A percentile compares a stretch with the other conserved stretches of the same genome.
phyloP scores from a whole-genome alignment of 2,329 filamentous ascomycete genomes.

The Calonectria pseudoreteaudii region DNA sequence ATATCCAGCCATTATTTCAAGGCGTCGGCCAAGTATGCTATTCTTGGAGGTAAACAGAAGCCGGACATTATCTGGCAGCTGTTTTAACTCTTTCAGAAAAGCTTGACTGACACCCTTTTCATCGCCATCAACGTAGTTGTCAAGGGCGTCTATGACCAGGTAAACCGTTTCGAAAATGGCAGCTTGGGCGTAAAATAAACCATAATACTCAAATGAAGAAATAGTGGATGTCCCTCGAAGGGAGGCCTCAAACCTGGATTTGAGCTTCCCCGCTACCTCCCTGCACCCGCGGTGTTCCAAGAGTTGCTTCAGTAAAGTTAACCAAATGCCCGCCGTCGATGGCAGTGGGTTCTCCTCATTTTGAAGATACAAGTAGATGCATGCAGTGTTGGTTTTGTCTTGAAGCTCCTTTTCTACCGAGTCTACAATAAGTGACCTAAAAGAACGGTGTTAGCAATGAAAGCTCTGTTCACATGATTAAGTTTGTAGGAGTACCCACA shows the following conservation, averaged over 20 bases:
- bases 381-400: background rate
- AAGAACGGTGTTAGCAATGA: background rate
- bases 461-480: background rate
- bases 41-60: background rate
- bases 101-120: background rate
- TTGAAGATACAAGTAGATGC: background rate
- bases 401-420: background rate
- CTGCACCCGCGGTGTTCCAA: background rate
- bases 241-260: background rate
- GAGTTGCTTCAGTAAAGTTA: background rate
- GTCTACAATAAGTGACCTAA: background rate
- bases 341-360: background rate
- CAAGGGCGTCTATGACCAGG: background rate
- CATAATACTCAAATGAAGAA: background rate
- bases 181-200: background rate
- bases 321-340: background rate
- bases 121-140: background rate
- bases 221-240: background rate
- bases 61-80: background rate
- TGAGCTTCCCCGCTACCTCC: background rate
- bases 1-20: background rate
- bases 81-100: background rate
- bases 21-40: background rate
- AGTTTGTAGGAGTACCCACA: background rate
- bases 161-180: background rate